A percentile compares a stretch with the other conserved stretches of the same genome.
Conservation (phyloP, 148 eudicot species). For the Limonium bicolor region DNA sequence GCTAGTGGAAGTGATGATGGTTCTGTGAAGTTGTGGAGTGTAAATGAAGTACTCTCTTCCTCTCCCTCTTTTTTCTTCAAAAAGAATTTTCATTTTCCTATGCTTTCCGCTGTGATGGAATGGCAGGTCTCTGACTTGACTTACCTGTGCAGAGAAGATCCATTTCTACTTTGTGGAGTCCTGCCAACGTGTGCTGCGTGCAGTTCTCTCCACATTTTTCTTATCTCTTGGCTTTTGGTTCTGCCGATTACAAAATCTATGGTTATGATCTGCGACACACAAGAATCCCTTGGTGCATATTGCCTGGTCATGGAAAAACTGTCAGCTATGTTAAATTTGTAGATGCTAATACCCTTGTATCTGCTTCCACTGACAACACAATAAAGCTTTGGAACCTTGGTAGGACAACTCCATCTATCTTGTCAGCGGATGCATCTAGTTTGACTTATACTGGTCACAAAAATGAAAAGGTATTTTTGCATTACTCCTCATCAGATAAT, state of each 20-base stretch:
- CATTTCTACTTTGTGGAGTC: slow-evolving; percentile 37
- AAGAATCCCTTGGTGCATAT: slow-evolving; percentile 60
- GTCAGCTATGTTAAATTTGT: slow-evolving; percentile 84
- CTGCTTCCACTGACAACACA: slow-evolving; percentile 90
- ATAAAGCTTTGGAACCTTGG: slow-evolving; percentile 85
- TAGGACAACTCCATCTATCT: slow-evolving; percentile 28
- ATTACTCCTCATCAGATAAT: background rate
- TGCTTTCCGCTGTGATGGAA: background rate
- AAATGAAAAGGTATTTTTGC: slow-evolving; percentile 55
- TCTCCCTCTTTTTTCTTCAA: background rate
- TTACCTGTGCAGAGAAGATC: slow-evolving; percentile 43
- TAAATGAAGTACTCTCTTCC: slow-evolving; percentile 48
- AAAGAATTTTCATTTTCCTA: background rate
- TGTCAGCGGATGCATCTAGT: slow-evolving; percentile 44
- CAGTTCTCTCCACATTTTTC: slow-evolving; percentile 70
- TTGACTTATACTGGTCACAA: slow-evolving; percentile 61
- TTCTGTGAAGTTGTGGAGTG: slow-evolving; percentile 70
- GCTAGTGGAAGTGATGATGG: slow-evolving; percentile 92
- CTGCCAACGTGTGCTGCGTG: slow-evolving; percentile 77
- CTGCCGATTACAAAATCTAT: slow-evolving; percentile 74
- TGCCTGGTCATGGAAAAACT: slow-evolving; percentile 63
- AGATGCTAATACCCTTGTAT: slow-evolving; percentile 57
- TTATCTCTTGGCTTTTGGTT: slow-evolving; percentile 68
- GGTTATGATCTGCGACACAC: slow-evolving; percentile 76
- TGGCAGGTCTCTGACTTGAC: background rate